Base-by-base conservation (phyloP, 2,329 filamentous ascomycete genomes). In the Colletotrichum chrysophilum region DNA sequence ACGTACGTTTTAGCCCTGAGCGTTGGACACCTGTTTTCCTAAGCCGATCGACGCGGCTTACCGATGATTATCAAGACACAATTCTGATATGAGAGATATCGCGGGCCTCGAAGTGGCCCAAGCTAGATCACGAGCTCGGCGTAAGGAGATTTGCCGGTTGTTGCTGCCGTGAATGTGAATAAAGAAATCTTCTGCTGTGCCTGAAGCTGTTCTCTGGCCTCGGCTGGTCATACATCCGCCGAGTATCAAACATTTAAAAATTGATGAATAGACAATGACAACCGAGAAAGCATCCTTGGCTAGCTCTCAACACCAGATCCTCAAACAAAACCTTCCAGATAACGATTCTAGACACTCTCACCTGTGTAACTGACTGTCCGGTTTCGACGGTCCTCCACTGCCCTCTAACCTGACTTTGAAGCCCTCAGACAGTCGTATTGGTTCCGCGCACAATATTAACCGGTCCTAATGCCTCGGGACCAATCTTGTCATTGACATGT, bases 401-500 rank as follows among this genome's bases (percentile, higher is more conserved):
- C 43, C 43, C 12, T 52, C 5, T 18, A 10, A 1, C 16, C 12
- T 32, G 5, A 2, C 43, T 2, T 52, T 52, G n/a, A 52, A 21
- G 43, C 43, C 2, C 43, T 52, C 43, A 24, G 6, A 21, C 43
- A 21, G 0, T 1, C 43, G n/a, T 4, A 13, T 2, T 4, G n/a
- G n/a, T 13, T 0, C 10, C 43, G n/a, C n/a, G 10, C 0, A 18
- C 43, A 7, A 13, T 21, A 21, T 2, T 2, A 13, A 21, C 2
- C n/a, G n/a, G n/a, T 52, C 5, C 43, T n/a, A 4, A 21, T 1
- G 2, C 16, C 8, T 52, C 43, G 0, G n/a, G 43, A 6, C 43
- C 43, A 24, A 52, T 0, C 2, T 1, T 52, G n/a, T 52, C 43
- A 21, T 3, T 3, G 0, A 0, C 5, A 21, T 52, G 0, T 21